Base-by-base conservation (phyloP, 176 grass and related monocot genomes). In the Hyparrhenia diplandra region DNA sequence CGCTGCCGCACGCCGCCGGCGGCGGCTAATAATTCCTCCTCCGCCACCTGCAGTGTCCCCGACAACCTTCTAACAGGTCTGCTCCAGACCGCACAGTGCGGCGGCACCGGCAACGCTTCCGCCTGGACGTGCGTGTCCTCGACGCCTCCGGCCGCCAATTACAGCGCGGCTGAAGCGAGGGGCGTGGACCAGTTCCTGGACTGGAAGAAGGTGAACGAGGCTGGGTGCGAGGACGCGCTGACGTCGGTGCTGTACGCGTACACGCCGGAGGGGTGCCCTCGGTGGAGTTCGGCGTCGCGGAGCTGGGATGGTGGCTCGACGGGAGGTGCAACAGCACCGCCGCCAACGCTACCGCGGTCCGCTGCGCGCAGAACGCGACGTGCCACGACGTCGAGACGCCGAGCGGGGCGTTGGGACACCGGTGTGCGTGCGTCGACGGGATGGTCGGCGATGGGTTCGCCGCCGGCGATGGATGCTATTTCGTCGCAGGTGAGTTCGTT, bases 231-330 rank as follows among this genome's bases (percentile, higher is more conserved):
- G 2, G 4, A 87, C 46, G 52, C 85, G 25, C 79, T 94, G 37
- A 76, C 86, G 1, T 55, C 90, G 4, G 4, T 64, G 1, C 4
- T 89, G 81, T 87, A 84, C 70, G 4, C 1, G 1, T 0, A 0
- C 1, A n/a, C 70, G 20, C 0, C 11, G 13, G 17, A 14, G 74
- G 35, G 2, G 0, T 70, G 76, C 0, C 23, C 0, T 17, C 83
- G 31, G 29, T 95, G 41, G 60, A 87, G 57, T 42, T 98, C 84
- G 32, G 65, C 49, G 6, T 62, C 5, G 79, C 40, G 4, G 90
- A 98, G 88, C 18, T 93, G 0, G 88, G 66, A 0, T 98, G 95
- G 95, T 98, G 95, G 95, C 31, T 98, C 55, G 9, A 82, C 31
- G 92, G 95, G 28, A 5, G 1, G 16, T 94, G 95, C 74, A 5